Evolutionary conservation across 306 rosid genomes (phyloP).

Genomic region (Ceratonia siliqua): DNA sequence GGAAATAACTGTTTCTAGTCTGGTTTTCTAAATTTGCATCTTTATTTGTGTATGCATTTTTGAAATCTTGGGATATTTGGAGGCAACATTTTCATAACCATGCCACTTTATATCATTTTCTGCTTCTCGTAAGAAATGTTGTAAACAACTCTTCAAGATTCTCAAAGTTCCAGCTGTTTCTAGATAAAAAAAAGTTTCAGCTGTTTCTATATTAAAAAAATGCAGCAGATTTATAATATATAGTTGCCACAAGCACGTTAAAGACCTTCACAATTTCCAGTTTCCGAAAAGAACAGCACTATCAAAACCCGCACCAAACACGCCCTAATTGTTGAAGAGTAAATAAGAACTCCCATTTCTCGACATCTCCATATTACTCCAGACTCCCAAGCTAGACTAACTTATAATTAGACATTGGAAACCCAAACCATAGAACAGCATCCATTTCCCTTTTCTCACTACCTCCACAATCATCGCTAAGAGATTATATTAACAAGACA

Average conservation of each 20-base stretch:
- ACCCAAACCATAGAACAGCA: neutral
- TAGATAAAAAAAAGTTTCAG: too few species aligned
- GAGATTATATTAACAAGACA: neutral
- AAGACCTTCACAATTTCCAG: neutral
- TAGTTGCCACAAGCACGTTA: neutral
- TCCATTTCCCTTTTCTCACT: neutral
- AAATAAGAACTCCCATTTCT: neutral
- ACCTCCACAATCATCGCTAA: neutral
- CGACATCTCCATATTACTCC: neutral
- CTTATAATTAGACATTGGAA: slow-evolving; percentile 5
- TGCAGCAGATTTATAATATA: slow-evolving; percentile 5
- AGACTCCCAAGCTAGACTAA: neutral
- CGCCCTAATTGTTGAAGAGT: neutral
- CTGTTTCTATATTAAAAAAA: too few species aligned
- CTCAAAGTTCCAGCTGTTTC: slow-evolving; percentile 23
- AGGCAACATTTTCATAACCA: slow-evolving; percentile 2
- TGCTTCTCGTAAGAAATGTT: neutral
- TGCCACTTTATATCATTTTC: neutral
- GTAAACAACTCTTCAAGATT: neutral
- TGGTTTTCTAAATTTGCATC: neutral
- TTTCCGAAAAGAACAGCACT: neutral
- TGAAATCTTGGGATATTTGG: neutral
- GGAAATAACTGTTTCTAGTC: neutral
- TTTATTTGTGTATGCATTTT: neutral
- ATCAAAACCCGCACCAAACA: slow-evolving; percentile 1